phyloP scores from a whole-genome alignment of 2,329 filamentous ascomycete genomes.

The Clarireedia monteithiana region DNA sequence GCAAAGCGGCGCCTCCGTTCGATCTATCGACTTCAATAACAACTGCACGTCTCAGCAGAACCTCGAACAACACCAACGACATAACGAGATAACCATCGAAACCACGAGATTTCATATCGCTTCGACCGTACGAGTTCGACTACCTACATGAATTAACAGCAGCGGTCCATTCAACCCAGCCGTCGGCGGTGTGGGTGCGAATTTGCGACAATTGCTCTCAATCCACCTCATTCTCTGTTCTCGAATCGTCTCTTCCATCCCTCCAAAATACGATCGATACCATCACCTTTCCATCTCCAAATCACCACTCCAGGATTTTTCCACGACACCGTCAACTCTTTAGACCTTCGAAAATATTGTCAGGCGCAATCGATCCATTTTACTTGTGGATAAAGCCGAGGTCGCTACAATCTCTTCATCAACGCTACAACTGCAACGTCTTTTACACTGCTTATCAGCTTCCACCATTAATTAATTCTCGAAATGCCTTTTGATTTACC shows the following conservation, averaged over 20 bases:
- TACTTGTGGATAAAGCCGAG: background rate
- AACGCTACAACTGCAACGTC: background rate
- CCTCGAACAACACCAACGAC: slow-evolving; percentile 15
- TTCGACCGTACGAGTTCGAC: background rate
- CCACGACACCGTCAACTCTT: background rate
- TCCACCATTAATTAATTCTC: background rate
- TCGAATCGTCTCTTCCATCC: slow-evolving; percentile 2
- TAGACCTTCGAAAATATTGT: background rate
- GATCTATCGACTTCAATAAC: background rate
- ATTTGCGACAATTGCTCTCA: slow-evolving; percentile 13
- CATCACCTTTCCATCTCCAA: slow-evolving; percentile 6
- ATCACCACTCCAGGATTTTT: background rate
- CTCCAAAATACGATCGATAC: slow-evolving; percentile 5
- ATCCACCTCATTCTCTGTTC: slow-evolving; percentile 12
- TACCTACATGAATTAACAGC: slow-evolving; percentile 17
- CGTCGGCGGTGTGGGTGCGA: slow-evolving; percentile 15
- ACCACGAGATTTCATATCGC: slow-evolving; percentile 7
- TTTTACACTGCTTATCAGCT: background rate
- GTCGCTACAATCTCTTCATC: background rate
- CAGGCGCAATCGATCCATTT: slow-evolving; percentile 8
- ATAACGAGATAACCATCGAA: slow-evolving; percentile 13
- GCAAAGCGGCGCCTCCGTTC: background rate
- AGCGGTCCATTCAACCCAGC: slow-evolving; percentile 12
- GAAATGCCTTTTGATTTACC: slow-evolving; percentile 56
- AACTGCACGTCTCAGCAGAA: background rate